Percentiles rank a stretch among this genome's conserved stretches.
phyloP scores from a whole-genome alignment of 768 basidiomycete genomes.

The Rhodotorula diobovata region DNA sequence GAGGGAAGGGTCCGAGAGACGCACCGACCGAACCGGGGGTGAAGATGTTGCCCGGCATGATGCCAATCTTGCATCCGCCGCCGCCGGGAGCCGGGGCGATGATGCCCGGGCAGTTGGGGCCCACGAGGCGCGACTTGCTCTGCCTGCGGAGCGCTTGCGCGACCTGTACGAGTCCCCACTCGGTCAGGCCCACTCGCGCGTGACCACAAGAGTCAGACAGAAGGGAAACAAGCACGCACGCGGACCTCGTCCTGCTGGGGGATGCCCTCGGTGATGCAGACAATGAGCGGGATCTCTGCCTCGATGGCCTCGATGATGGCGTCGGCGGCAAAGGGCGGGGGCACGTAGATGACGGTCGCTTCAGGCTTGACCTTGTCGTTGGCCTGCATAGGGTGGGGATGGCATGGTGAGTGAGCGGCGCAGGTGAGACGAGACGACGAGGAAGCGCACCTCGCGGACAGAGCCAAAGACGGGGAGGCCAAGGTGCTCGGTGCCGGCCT shows the following conservation, averaged over 20 bases:
- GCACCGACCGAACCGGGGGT: slow-evolving; percentile 89
- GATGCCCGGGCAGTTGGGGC: slow-evolving; percentile 97
- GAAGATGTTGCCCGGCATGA: slow-evolving; percentile 93
- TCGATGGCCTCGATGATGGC: slow-evolving; percentile 99
- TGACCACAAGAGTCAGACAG: not conserved
- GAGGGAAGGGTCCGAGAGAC: slow-evolving; percentile 40
- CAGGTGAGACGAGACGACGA: not conserved
- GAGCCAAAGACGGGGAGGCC: slow-evolving; percentile 90
- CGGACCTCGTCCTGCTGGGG: slow-evolving; percentile 95
- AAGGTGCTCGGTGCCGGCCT: slow-evolving; percentile 91
- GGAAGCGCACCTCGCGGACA: slow-evolving; percentile 69
- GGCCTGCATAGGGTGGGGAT: slow-evolving; percentile 70
- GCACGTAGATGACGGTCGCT: slow-evolving; percentile 94
- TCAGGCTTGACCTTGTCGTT: slow-evolving; percentile 80
- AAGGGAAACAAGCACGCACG: slow-evolving; percentile 52
- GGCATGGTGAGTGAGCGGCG: not conserved
- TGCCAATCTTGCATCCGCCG: slow-evolving; percentile 97
- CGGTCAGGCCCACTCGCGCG: not conserved
- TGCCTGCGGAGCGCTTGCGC: slow-evolving; percentile 90
- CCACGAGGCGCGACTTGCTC: slow-evolving; percentile 89
- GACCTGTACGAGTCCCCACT: slow-evolving; percentile 54
- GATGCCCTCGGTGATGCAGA: slow-evolving; percentile 97
- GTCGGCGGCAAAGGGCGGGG: slow-evolving; percentile 90
- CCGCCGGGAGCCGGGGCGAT: slow-evolving; percentile 64
- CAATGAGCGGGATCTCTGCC: slow-evolving; percentile 94